Conservation (phyloP, 2,329 filamentous ascomycete species). For the Colletotrichum tanaceti region DNA sequence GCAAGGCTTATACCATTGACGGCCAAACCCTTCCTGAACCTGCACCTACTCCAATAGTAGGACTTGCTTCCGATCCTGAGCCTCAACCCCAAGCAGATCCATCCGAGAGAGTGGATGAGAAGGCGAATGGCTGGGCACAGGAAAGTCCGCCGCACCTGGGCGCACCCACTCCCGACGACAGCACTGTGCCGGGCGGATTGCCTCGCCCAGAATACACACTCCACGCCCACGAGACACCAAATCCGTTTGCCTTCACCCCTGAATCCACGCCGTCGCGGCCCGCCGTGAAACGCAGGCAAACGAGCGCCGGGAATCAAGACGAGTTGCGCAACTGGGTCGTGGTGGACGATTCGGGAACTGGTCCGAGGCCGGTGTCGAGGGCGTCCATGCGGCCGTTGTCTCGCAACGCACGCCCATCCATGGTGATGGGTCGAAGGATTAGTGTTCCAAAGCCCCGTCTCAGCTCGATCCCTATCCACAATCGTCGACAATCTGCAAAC, state of each 20-base stretch:
- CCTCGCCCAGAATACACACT: slow-evolving; percentile 47
- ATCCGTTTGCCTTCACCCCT: slow-evolving; percentile 48
- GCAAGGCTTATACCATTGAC: slow-evolving; percentile 72
- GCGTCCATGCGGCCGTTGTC: slow-evolving; percentile 37
- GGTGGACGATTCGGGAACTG: slow-evolving; percentile 58
- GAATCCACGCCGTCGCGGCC: slow-evolving; percentile 58
- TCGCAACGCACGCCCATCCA: slow-evolving; percentile 45
- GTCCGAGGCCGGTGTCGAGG: slow-evolving; percentile 25
- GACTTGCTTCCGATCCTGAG: neutral
- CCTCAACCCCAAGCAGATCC: neutral
- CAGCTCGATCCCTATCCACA: slow-evolving; percentile 48
- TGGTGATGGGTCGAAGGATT: slow-evolving; percentile 57
- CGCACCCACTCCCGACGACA: slow-evolving; percentile 18
- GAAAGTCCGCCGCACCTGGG: slow-evolving; percentile 8
- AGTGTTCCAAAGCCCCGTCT: slow-evolving; percentile 55
- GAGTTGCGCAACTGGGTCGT: slow-evolving; percentile 79
- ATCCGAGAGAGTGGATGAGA: slow-evolving; percentile 3
- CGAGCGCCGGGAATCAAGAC: slow-evolving; percentile 59
- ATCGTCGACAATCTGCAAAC: slow-evolving; percentile 47
- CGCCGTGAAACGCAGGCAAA: slow-evolving; percentile 65
- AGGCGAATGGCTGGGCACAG: neutral
- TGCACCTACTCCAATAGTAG: neutral
- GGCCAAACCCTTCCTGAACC: slow-evolving; percentile 26
- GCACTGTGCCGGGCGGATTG: slow-evolving; percentile 42
- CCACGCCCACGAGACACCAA: slow-evolving; percentile 45